phyloP scores from a whole-genome alignment of 306 rosid species.

The Elaeagnus macrophylla region DNA sequence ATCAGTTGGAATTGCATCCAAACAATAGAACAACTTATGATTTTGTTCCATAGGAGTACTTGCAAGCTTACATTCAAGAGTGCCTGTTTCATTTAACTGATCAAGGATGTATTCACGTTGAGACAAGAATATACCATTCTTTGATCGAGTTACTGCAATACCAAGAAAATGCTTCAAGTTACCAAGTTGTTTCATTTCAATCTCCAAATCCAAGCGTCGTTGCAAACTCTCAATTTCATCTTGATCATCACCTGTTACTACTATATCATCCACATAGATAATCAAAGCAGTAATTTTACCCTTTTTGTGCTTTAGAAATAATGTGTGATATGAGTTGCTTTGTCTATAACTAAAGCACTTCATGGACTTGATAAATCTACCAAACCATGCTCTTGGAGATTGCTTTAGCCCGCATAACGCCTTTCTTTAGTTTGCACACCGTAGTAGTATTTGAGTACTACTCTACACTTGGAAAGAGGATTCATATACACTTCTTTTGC shows the following conservation, averaged over 20 bases:
- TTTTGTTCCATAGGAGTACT: neutral
- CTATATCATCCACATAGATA: neutral
- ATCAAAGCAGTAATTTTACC: too few species aligned
- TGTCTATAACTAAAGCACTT: neutral
- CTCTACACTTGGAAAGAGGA: too few species aligned
- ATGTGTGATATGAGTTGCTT: neutral
- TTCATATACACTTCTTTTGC: too few species aligned
- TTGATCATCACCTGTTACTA: neutral
- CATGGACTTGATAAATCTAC: neutral
- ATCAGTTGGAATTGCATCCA: too few species aligned
- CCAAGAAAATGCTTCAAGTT: too few species aligned
- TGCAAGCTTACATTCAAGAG: neutral
- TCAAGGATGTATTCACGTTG: neutral
- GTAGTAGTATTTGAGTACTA: too few species aligned
- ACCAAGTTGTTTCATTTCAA: neutral
- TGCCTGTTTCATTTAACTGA: neutral
- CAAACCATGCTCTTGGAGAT: neutral
- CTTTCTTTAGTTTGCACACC: slow-evolving; percentile 1
- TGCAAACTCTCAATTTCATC: neutral
- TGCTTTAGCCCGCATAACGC: neutral
- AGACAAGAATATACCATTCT: neutral
- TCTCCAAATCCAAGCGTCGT: neutral
- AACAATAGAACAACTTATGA: too few species aligned
- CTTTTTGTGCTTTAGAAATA: too few species aligned
- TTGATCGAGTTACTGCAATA: neutral